Base-by-base conservation (phyloP, 2,329 filamentous ascomycete species). In the Aureobasidium sp. region DNA sequence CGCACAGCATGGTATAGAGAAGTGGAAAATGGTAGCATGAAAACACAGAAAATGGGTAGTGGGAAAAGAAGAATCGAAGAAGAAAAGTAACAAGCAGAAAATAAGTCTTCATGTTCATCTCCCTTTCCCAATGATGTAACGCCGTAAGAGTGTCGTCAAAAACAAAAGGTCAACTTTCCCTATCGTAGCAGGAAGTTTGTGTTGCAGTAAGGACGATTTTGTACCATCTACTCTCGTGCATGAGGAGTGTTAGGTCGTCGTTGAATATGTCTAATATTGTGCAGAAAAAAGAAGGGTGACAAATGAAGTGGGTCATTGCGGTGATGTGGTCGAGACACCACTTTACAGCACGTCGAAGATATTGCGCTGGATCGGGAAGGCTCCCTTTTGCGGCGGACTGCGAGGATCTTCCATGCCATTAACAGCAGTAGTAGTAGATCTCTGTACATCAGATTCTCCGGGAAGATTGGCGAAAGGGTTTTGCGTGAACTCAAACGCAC, bases 311-410 rank as follows among this genome's bases (percentile, higher is more conserved):
- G 41, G 53, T 57, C 53, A 10, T 57, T 27, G 53, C 53, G 29
- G 32, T 8, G 25, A 37, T 11, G 36, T 42, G 8, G 8, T 42
- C 25, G 4, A 30, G 9, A 34, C 14, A 34, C 34, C n/a, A 16
- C 30, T 6, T 81, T 80, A 91, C 73, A 92, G 77, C 57, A 91
- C 78, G 69, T 91, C 88, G 71, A 90, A 87, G 68, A 93, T 93
- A 62, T 87, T 91, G 61, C 89, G 81, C 57, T 86, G 84, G 64
- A 93, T 91, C 3, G 89, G 87, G 62, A 84, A 85, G 71, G 88
- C 87, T 42, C 89, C 88, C 68, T 83, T 84, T 13, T 87, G 89
- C 0, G 88, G 86, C 16, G 89, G 89, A 71, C 88, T 91, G 67
- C 89, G 78, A 14, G 89, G 89, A 70, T 92, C 88, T 14, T 78